A percentile compares a stretch with the other conserved stretches of the same genome.
Conservation (phyloP, 2,329 filamentous ascomycete genomes). For the Calonectria henricotiae region DNA sequence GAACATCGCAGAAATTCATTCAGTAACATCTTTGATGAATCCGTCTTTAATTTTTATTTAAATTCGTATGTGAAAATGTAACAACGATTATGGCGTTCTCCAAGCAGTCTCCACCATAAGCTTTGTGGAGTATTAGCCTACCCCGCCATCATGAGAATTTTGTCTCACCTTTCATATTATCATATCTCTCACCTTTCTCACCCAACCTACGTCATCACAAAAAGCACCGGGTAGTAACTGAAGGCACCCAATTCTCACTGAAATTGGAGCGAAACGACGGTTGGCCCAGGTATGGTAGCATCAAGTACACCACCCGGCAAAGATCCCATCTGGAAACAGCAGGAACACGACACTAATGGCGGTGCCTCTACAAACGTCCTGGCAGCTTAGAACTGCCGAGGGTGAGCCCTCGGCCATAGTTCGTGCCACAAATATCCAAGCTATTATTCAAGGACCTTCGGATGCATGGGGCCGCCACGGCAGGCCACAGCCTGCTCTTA, state of each 20-base stretch:
- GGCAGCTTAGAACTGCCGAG: slow-evolving; percentile 49
- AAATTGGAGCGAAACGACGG: neutral
- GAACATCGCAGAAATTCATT: neutral
- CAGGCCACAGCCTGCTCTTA: slow-evolving; percentile 74
- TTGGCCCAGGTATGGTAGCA: neutral
- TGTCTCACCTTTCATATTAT: neutral
- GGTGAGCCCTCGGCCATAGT: slow-evolving; percentile 65
- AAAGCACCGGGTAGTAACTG: neutral
- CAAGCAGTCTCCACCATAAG: neutral
- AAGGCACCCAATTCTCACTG: neutral
- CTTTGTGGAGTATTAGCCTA: slow-evolving; percentile 8
- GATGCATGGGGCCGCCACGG: slow-evolving; percentile 79
- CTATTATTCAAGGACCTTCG: slow-evolving; percentile 70
- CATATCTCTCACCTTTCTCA: neutral
- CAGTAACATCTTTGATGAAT: too few relatives aligned
- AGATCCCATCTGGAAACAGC: neutral
- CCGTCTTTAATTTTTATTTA: neutral
- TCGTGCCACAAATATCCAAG: slow-evolving; percentile 74
- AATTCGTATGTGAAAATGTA: neutral
- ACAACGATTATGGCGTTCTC: neutral
- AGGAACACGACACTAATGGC: slow-evolving; percentile 37
- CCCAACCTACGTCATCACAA: neutral
- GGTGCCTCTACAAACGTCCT: slow-evolving; percentile 47
- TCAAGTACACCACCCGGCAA: neutral
- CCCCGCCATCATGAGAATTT: slow-evolving; percentile 33